Evolutionary conservation across 2,329 filamentous ascomycete genomes (phyloP), one percentile per base, ranked within the genome.

Genomic region (Xylariaceae sp.): DNA sequence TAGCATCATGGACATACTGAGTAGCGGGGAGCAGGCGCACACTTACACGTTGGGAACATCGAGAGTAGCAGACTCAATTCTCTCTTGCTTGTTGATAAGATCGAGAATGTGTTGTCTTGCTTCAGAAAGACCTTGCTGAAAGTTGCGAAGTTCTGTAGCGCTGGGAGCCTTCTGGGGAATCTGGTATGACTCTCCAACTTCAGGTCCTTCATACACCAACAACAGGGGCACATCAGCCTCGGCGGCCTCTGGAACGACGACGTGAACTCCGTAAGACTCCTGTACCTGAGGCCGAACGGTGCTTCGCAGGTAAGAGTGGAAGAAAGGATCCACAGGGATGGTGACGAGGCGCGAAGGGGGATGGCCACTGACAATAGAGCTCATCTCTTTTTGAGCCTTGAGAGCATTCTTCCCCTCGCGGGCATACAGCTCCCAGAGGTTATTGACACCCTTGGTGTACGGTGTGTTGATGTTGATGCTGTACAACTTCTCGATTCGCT

Each of bases 391-490:
- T 62, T 87, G 85, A 7, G 87, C 87, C 60, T 85, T 84, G 64
- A 89, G 82, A 27, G 81, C 80, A 64, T 90, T 95, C 75, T 94
- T 95, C 57, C 86, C 85, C 61, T 96, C 88, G 35, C 87, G 81
- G 6, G 89, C 89, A 70, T 91, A 96, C 47, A 97, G 80, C 66
- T 96, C 86, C 90, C 91, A 96, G 0, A 85, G 85, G 40, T 87
- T 81, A 11, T 83, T 83, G 33, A 85, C 85, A 40, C 89, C 83
- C 44, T 80, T 76, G 3, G 81, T 79, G 55, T 79, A 80, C 1
- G 90, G 89, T 1, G 90, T 85, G 61, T 92, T 88, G 66, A 97
- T 95, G 67, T 89, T 88, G n/a, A 90, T 86, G 62, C 87, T 81
- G 69, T 96, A 89, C 42, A 81, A 72, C 52, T 80, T 82, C 73